Base-by-base conservation (phyloP, 306 rosid genomes). In the Quillaja saponaria region DNA sequence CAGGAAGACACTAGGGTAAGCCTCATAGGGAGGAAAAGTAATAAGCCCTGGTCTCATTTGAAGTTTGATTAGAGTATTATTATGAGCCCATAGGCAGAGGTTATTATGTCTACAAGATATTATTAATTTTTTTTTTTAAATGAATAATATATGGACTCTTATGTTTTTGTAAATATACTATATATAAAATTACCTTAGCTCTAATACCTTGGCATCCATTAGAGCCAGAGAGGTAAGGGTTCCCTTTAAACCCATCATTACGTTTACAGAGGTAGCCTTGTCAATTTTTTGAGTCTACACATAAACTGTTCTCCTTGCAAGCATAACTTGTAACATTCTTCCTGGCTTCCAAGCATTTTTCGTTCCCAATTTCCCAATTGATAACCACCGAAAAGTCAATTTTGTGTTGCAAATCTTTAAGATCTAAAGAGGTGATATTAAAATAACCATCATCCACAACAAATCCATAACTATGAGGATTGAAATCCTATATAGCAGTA, bases 211-310 rank as follows among this genome's bases (percentile, higher is more conserved):
- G n/a, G 54, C 85, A 80, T 9, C 76, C 83, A 1, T 25, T 25
- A 25, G 13, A 8, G 44, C 13, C 7, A 8, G 52, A 40, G 13
- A 34, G 71, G 61, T 74, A 81, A 0, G 78, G 78, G 51, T 59
- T 81, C 15, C 83, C 83, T 8, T 61, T 15, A 34, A 15, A 81
- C 4, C 83, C 86, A 0, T 16, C 42, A 13, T 0, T 34, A 60
- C 83, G 77, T 19, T 16, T 14, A 67, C 83, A 81, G 0, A 50
- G 56, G 39, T 70, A 71, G 7, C 73, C 81, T 19, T 21, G 48
- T 31, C 13, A 21, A 11, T 7, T 52, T 0, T 6, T 20, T 4
- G 44, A 33, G 34, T 55, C 21, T 11, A 21, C 66, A 70, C 64
- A 41, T 2, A 6, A 20, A 39, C 55, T 72, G 13, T 64, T 64